Evolutionary conservation across 257 asterid species (phyloP), one percentile per base, ranked within the genome.

Genomic region (Solanum appendiculatum): DNA sequence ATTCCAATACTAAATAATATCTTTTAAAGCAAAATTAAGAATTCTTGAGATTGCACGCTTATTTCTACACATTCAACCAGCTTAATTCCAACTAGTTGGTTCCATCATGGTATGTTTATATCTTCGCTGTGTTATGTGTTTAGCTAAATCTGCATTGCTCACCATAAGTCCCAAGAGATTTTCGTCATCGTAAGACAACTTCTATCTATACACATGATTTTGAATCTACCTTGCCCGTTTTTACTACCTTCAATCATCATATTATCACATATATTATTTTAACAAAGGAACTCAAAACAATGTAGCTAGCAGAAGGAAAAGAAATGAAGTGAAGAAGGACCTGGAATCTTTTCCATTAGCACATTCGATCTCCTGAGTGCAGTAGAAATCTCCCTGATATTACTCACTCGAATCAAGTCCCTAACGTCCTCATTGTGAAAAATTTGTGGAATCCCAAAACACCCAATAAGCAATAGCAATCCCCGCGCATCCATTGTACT

Each of bases 401-500:
- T 90, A 85, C 93, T 92, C 1, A 91, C 92, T 27, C 89, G 87
- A 89, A 92, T 80, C 93, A 96, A 92, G 89, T 93, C 97, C 90
- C 92, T 89, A 44, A 94, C 66, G 86, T 96, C 98, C 81, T 91
- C 95, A 90, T 42, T 85, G 88, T 73, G 90, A 86, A 96, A 95
- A 58, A 34, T 5, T 33, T 37, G 21, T 18, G 97, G 96, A 33
- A 93, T 83, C 82, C 98, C 98, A 87, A 93, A 96, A 86, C 98
- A 94, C 37, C 93, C 94, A 74, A 96, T 87, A 69, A 95, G 92
- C 91, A 95, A 73, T 75, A 96, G 86, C 91, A 96, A 91, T 37
- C 99, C 99, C 11, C 98, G 92, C 0, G 98, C 98, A 90, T 96
- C 99, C 31, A 90, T 91, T 91, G 91, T 86, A 81, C 85, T 60